Conservation (phyloP, 345 rosid species). For the Eucalyptus urophylla region DNA sequence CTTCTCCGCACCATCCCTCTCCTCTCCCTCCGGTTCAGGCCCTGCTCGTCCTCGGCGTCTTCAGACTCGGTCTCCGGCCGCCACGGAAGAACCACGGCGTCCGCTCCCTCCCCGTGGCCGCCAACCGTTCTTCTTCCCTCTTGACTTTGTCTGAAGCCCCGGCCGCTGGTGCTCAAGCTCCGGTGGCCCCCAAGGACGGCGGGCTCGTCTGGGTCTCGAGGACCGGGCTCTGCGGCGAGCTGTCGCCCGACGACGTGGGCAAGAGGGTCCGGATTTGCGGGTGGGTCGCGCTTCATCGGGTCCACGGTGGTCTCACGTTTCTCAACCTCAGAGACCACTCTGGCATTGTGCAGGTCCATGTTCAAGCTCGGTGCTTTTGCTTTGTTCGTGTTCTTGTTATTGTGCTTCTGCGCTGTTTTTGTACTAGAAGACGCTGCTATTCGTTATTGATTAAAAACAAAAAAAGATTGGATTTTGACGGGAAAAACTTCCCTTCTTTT, state of each 20-base stretch:
- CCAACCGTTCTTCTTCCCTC: background rate
- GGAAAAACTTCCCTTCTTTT: background rate
- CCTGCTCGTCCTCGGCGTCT: slow-evolving; percentile 9
- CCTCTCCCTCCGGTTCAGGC: slow-evolving; percentile 8
- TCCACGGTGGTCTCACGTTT: slow-evolving; percentile 89
- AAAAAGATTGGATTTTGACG: background rate
- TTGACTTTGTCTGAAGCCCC: slow-evolving; percentile 7
- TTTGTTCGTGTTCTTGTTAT: background rate
- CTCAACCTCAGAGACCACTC: slow-evolving; percentile 93
- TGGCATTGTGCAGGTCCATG: slow-evolving; percentile 75
- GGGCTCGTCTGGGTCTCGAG: slow-evolving; percentile 67
- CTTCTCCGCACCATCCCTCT: slow-evolving; percentile 21
- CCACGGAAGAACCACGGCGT: background rate
- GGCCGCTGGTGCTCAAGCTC: background rate
- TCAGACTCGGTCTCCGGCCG: background rate
- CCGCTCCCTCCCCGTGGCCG: background rate
- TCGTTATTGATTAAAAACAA: background rate
- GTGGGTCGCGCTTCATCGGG: slow-evolving; percentile 91
- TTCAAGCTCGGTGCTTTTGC: background rate
- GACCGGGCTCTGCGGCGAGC: slow-evolving; percentile 49
- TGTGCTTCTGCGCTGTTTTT: background rate
- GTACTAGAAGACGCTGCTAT: background rate
- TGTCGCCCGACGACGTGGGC: slow-evolving; percentile 57
- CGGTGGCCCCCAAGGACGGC: background rate
- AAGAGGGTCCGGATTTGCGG: slow-evolving; percentile 82